A percentile compares a stretch with the other conserved stretches of the same genome.
Evolutionary conservation across 2,329 filamentous ascomycete species (phyloP).

Genomic region (Acarospora socialis): DNA sequence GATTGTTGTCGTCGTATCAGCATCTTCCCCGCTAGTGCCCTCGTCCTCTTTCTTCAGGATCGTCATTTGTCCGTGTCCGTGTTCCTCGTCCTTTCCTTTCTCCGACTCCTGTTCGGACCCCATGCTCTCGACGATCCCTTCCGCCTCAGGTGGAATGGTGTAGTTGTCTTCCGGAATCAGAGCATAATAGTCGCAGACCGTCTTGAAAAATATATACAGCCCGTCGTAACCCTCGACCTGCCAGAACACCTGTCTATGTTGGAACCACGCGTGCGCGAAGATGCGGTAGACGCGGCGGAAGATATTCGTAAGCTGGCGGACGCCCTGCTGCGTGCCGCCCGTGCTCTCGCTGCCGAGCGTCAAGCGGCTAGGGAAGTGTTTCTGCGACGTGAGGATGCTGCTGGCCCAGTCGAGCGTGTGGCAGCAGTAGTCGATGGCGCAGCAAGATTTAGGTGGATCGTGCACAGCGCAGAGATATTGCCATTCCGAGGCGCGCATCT

Average conservation of each 20-base stretch:
- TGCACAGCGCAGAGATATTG: conserved; percentile 97
- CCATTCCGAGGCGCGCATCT: conserved; percentile 98
- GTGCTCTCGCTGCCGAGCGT: conserved; percentile 36
- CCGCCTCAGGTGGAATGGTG: conserved; percentile 84
- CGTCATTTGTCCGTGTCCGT: conserved; percentile 17
- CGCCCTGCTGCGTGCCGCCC: conserved; percentile 36
- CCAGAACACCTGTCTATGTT: conserved; percentile 92
- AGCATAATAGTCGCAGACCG: conserved; percentile 82
- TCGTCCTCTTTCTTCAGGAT: conserved; percentile 24
- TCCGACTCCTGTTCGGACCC: conserved; percentile 15
- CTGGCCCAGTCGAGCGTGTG: conserved; percentile 97
- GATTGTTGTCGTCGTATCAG: conserved; percentile 34
- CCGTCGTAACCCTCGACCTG: conserved; percentile 81
- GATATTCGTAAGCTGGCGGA: conserved; percentile 83
- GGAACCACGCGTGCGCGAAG: conserved; percentile 98
- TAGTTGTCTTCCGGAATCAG: conserved; percentile 89
- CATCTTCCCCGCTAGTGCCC: conserved; percentile 18
- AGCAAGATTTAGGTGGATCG: conserved; percentile 90
- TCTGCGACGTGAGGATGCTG: conserved; percentile 83
- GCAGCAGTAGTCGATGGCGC: conserved; percentile 97
- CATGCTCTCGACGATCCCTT: conserved; percentile 52
- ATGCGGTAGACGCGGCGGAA: conserved; percentile 90
- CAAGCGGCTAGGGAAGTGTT: conserved; percentile 84
- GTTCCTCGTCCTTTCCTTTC: conserved; percentile 14
- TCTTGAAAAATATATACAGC: conserved; percentile 93